These are phyloP conservation scores for Botrytis hyacinthi DNA, from an alignment of 2,329 filamentous ascomycete species.

Conservation along the genomic window DNA sequence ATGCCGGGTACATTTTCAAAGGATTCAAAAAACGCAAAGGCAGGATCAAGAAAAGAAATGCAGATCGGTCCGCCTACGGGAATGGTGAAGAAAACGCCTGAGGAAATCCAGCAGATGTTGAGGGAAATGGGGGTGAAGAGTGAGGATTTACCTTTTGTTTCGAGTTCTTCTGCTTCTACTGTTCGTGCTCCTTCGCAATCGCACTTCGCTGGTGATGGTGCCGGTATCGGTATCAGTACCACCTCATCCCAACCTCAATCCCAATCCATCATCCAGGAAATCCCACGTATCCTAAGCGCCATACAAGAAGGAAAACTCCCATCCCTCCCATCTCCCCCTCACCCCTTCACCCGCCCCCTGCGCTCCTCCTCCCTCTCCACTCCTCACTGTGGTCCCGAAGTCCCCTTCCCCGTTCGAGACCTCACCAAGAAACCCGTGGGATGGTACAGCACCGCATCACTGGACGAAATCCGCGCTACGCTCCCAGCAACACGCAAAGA, in stretches of 20 bases:
- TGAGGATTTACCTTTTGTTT: background rate
- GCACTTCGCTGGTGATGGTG: no score
- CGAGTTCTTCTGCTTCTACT: background rate
- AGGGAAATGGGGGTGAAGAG: background rate
- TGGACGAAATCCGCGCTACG: background rate
- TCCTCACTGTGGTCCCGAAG: fast-evolving
- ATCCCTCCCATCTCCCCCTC: fast-evolving
- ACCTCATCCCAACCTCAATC: no score
- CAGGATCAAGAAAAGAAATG: background rate
- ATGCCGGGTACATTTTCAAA: background rate
- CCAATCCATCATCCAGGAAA: no score
- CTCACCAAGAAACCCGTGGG: background rate
- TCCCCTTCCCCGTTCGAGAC: background rate
- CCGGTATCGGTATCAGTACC: no score
- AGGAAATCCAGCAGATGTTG: background rate
- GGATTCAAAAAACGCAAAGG: fast-evolving
- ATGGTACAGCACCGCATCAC: background rate
- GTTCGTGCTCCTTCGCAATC: background rate
- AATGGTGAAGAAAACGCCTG: background rate
- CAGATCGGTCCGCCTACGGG: background rate
- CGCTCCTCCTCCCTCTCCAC: background rate
- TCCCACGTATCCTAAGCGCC: background rate
- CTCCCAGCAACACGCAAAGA: background rate
- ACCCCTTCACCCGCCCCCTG: background rate
- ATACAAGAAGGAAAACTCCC: background rate